A percentile compares a stretch with the other conserved stretches of the same genome.
These are phyloP conservation scores for Aspergillus vadensis DNA, from an alignment of 2,329 filamentous ascomycete species.

Conservation along the genomic window DNA sequence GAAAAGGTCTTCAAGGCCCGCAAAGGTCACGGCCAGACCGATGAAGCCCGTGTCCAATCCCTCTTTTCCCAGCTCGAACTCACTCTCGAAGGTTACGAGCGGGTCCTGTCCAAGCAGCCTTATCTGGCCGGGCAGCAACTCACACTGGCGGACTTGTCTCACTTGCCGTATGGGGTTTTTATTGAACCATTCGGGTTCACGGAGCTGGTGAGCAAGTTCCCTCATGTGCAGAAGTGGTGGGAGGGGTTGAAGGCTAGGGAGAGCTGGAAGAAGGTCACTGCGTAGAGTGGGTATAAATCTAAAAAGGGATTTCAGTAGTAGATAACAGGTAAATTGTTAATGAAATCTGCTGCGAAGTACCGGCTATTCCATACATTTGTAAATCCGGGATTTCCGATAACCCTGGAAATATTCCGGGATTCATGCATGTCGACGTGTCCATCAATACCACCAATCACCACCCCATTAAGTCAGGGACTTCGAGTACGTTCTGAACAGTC, in stretches of 20 bases:
- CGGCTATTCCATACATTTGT: no score
- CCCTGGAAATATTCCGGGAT: no score
- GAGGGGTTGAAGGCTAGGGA: conserved; percentile 17
- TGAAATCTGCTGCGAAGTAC: no score
- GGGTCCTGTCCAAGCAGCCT: conserved; percentile 22
- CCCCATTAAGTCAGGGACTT: no score
- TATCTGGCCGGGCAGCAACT: conserved; percentile 24
- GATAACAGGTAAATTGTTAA: no score
- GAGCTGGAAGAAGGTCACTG: conserved; percentile 14
- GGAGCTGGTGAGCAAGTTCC: conserved; percentile 18
- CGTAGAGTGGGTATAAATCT: neutral
- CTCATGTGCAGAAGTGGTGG: conserved; percentile 18
- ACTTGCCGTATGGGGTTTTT: conserved; percentile 17
- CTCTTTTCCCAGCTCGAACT: conserved; percentile 14
- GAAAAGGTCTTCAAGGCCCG: conserved; percentile 22
- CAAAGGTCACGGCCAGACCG: conserved; percentile 15
- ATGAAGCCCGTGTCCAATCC: conserved; percentile 15
- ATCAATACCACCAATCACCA: neutral
- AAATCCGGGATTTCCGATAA: no score
- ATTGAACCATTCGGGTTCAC: conserved; percentile 16
- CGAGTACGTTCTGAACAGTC: no score
- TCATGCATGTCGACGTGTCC: neutral
- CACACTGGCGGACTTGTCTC: conserved; percentile 19
- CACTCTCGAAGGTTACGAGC: conserved; percentile 21
- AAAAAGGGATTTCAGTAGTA: no score